These are phyloP conservation scores for Physocladia obscura DNA, from an alignment of 192 early-diverging fungal species.

Conservation along the genomic window DNA sequence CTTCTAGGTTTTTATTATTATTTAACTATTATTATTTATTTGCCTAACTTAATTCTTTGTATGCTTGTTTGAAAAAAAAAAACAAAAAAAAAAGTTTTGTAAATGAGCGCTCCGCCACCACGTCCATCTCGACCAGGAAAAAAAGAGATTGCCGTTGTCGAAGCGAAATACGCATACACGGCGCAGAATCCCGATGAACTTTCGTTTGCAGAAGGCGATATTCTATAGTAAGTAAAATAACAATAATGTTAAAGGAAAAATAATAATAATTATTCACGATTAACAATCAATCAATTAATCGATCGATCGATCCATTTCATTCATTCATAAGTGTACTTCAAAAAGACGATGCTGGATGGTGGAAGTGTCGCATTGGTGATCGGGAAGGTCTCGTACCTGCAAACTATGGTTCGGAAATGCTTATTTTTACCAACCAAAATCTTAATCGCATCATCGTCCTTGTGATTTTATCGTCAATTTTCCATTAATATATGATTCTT, in stretches of 20 bases:
- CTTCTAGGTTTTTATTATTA: no score
- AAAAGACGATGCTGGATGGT: conserved; percentile 54
- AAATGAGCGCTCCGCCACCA: conserved; percentile 28
- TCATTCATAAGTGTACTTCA: conserved; percentile 48
- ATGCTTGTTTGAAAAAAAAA: no score
- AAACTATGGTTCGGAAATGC: conserved; percentile 43
- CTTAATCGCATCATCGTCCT: not conserved
- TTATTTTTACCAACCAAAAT: no score
- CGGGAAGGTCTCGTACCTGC: conserved; percentile 52
- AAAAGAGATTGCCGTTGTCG: conserved; percentile 50
- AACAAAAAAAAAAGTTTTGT: no score
- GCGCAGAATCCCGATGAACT: conserved; percentile 51
- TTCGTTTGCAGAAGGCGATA: conserved; percentile 45
- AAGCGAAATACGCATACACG: conserved; percentile 49
- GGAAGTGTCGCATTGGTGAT: conserved; percentile 51
- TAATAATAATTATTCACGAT: no score
- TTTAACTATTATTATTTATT: no score
- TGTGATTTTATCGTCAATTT: not conserved
- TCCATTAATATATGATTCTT: not conserved
- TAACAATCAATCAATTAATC: no score
- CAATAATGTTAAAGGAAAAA: no score
- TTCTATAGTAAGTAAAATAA: conserved; percentile 42
- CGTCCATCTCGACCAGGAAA: conserved; percentile 27
- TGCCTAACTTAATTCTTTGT: no score
- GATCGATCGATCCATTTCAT: no score